A percentile compares a stretch with the other conserved stretches of the same genome.
Evolutionary conservation across 371 early-diverging fungal species (phyloP).

Genomic region (Phascolomyces articulosus): DNA sequence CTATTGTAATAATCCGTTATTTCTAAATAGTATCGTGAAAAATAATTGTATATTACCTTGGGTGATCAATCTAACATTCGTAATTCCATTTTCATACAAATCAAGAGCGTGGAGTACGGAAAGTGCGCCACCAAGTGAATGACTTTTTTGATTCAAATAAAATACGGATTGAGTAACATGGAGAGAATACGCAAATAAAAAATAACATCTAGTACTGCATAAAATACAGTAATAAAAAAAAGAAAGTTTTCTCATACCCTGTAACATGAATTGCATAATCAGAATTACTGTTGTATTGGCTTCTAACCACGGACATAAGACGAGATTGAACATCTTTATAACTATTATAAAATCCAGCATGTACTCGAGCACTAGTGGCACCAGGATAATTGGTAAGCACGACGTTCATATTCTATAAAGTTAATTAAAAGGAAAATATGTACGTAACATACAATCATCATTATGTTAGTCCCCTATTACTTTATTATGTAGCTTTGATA

Average conservation of each 20-base stretch:
- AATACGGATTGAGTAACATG: no score
- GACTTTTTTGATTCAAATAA: no score
- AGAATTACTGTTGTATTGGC: constrained; percentile 15
- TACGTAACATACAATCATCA: background rate
- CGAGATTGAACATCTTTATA: constrained; percentile 16
- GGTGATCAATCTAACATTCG: background rate
- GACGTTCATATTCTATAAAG: constrained; percentile 16
- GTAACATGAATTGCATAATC: constrained; percentile 22
- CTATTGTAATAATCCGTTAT: no score
- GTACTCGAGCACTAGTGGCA: constrained; percentile 18
- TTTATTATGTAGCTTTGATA: no score
- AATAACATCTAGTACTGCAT: no score
- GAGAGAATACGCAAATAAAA: no score
- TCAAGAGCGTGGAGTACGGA: constrained; percentile 21
- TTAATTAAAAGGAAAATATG: no score
- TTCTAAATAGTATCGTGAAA: background rate
- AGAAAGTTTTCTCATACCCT: constrained; percentile 8
- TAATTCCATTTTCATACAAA: constrained; percentile 19
- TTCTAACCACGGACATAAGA: constrained; percentile 3
- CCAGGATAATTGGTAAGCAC: constrained; percentile 13
- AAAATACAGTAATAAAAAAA: background rate
- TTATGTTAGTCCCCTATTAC: background rate
- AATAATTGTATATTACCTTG: background rate
- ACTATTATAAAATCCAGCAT: constrained; percentile 18
- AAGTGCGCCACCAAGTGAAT: constrained; percentile 26